phyloP scores from a whole-genome alignment of 441 rosid species.

The Jatropha podagrica region DNA sequence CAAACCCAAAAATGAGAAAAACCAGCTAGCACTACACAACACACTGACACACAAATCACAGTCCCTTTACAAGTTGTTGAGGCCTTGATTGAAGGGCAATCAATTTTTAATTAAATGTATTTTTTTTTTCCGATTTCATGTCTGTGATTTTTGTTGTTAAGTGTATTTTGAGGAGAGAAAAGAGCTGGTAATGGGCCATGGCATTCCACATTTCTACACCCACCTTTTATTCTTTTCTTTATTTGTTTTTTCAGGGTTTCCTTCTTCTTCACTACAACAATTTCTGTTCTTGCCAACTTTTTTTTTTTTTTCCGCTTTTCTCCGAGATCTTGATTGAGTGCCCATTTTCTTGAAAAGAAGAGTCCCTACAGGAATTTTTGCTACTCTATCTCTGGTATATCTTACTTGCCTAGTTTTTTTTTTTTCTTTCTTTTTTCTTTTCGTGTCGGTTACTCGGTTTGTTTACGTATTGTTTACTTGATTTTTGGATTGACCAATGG shows the following conservation, averaged over 20 bases:
- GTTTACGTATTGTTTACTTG: conserved; percentile 19
- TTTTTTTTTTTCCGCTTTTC: background rate
- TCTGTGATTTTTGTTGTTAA: background rate
- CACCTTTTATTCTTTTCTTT: conserved; percentile 16
- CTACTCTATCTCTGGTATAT: conserved; percentile 32
- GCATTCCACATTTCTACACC: conserved; percentile 34
- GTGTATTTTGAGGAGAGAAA: background rate
- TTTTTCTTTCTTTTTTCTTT: background rate
- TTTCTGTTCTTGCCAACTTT: conserved; percentile 24
- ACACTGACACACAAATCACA: background rate
- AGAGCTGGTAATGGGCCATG: conserved; percentile 37
- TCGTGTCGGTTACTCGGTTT: background rate
- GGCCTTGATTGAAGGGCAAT: conserved; percentile 12
- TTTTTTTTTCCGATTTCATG: background rate
- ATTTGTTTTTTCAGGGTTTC: conserved; percentile 27
- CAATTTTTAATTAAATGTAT: background rate
- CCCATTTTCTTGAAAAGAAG: conserved; percentile 20
- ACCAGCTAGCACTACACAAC: conserved; percentile 1
- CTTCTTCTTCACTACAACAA: conserved; percentile 54
- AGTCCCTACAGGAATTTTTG: conserved; percentile 12
- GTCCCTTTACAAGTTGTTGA: background rate
- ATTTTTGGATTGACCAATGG: conserved; percentile 18
- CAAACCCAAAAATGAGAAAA: conserved; percentile 8
- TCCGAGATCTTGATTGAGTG: conserved; percentile 17
- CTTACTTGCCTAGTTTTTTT: conserved; percentile 14